phyloP scores from a whole-genome alignment of 139 green algal genomes.

The Diplosphaera chodatii region DNA sequence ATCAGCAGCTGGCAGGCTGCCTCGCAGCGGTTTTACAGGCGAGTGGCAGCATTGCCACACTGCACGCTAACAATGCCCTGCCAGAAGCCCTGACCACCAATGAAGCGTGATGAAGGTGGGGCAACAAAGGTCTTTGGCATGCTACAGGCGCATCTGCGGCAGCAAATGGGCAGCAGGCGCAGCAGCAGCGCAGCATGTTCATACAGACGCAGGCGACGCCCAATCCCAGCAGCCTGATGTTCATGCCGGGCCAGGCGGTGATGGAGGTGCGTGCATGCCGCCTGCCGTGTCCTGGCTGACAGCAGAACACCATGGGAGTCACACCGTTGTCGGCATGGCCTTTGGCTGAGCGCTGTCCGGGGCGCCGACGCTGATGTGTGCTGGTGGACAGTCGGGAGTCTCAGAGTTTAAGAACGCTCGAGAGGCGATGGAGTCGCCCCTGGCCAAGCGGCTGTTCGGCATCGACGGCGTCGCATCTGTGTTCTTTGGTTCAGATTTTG shows the following conservation, averaged over 20 bases:
- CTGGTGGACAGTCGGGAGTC: constrained; percentile 8
- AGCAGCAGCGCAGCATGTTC: constrained; percentile 75
- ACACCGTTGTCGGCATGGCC: no score
- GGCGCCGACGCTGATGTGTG: neutral
- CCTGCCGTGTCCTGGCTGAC: neutral
- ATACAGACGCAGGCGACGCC: constrained; percentile 95
- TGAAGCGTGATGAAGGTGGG: no score
- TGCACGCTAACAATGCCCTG: no score
- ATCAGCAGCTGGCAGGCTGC: neutral
- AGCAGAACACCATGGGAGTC: no score
- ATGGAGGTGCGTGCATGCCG: constrained; percentile 38
- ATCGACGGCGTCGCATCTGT: constrained; percentile 82
- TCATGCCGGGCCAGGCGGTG: constrained; percentile 79
- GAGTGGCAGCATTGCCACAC: no score
- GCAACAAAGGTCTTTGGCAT: no score
- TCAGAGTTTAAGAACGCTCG: constrained; percentile 74
- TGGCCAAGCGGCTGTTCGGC: constrained; percentile 83
- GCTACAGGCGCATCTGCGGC: neutral
- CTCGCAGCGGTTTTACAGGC: neutral
- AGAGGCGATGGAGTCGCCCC: constrained; percentile 75
- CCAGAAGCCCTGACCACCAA: no score
- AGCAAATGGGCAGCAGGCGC: neutral
- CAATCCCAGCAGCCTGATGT: constrained; percentile 96
- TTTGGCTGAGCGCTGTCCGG: no score
- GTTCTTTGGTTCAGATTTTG: constrained; percentile 96